Percentiles rank a stretch among this genome's conserved stretches.
These are phyloP conservation scores for Suillus tomentosus DNA, from an alignment of 768 basidiomycete genomes.

Conservation along the genomic window DNA sequence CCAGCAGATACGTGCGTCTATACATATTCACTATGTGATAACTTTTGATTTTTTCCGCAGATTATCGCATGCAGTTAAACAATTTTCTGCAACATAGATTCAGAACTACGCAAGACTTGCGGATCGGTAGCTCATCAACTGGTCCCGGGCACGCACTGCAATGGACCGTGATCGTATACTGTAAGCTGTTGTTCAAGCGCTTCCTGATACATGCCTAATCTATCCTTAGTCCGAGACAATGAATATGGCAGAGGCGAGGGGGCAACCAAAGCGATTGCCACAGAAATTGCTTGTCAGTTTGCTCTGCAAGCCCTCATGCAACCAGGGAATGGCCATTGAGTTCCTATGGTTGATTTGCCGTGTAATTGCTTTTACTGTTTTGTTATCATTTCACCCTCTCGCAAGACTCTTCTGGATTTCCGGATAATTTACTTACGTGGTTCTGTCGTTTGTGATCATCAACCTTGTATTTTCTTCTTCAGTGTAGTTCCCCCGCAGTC, in stretches of 20 bases:
- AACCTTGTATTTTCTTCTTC: not conserved
- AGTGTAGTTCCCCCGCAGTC: not conserved
- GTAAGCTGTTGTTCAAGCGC: not conserved
- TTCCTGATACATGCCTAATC: not conserved
- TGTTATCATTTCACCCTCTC: too few relatives aligned
- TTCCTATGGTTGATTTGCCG: not conserved
- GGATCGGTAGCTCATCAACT: conserved; percentile 9
- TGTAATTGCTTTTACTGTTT: not conserved
- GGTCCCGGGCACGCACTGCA: not conserved
- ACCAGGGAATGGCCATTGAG: not conserved
- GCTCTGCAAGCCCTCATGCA: not conserved
- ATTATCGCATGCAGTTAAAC: conserved; percentile 28
- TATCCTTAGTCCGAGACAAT: conserved; percentile 22
- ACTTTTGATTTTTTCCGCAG: conserved; percentile 15
- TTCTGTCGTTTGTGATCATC: not conserved
- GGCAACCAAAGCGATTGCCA: conserved; percentile 21
- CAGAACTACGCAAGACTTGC: conserved; percentile 7
- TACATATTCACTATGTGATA: not conserved
- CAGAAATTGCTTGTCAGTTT: conserved; percentile 23
- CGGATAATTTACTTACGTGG: not conserved
- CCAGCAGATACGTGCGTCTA: not conserved
- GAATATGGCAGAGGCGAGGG: conserved; percentile 27
- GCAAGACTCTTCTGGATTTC: not conserved
- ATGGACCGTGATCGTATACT: conserved; percentile 3
- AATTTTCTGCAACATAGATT: conserved; percentile 25